A percentile compares a stretch with the other conserved stretches of the same genome.
Conservation (phyloP, 306 rosid genomes). For the Malus asiatica region DNA sequence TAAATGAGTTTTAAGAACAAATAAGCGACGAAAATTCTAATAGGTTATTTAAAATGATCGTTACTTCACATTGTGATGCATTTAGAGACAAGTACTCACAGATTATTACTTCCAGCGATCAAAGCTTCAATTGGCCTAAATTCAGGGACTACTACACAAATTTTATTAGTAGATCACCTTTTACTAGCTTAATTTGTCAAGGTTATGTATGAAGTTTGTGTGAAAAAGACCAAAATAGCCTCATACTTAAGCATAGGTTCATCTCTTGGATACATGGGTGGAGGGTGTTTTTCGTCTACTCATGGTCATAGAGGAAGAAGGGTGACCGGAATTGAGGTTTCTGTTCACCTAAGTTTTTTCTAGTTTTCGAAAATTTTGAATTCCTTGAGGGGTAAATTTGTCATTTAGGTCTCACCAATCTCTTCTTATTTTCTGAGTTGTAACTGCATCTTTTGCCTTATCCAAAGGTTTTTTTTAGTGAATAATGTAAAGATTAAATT, state of each 20-base stretch:
- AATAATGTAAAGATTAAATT: rapidly evolving
- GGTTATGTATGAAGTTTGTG: not conserved
- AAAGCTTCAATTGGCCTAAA: too few relatives aligned
- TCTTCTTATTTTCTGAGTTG: not conserved
- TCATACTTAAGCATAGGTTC: not conserved
- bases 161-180: too few relatives aligned
- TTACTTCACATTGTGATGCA: too few relatives aligned
- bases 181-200: too few relatives aligned
- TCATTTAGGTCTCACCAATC: not conserved
- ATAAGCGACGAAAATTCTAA: too few relatives aligned
- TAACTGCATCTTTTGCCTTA: not conserved
- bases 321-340: not conserved
- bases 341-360: not conserved
- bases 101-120: too few relatives aligned
- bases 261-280: not conserved
- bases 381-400: not conserved
- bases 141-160: too few relatives aligned
- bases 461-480: not conserved
- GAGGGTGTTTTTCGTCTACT: not conserved
- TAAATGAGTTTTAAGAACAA: too few relatives aligned
- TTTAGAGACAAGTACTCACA: too few relatives aligned
- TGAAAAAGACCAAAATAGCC: not conserved
- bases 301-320: not conserved
- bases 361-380: not conserved
- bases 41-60: too few relatives aligned